Base-by-base conservation (phyloP, 2,329 filamentous ascomycete genomes). In the Macrophomina pseudophaseolina region DNA sequence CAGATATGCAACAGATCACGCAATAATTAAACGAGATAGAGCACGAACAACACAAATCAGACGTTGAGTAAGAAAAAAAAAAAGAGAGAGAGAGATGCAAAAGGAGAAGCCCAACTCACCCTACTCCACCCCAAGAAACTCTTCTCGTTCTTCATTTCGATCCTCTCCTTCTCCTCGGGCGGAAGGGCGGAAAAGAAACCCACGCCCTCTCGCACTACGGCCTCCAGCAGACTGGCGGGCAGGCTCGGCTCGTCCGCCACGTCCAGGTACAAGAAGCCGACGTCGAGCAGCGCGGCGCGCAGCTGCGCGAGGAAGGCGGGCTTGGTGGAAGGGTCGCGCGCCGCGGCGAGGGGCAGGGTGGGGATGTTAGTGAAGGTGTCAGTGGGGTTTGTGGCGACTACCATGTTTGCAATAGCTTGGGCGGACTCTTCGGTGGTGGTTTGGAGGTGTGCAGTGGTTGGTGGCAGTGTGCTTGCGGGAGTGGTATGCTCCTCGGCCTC, bases 181-280 rank as follows among this genome's bases (percentile, higher is more conserved):
- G 91, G 90, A 66, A 96, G 84, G n/a, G 3, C n/a, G 42, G 23
- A 40, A 72, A 97, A 97, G 78, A 97, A 95, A 0, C 80, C 82
- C 64, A 86, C 87, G 52, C 91, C 91, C 73, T 93, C 85, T 2
- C 80, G 73, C 64, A 92, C 88, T 32, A 94, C 91, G 68, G 85
- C 79, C 30, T 86, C 74, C 71, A 91, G 88, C 63, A 94, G 80
- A 46, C 85, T 81, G 16, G 89, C 85, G 5, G 90, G 83, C 60
- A 94, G 88, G 14, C 76, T 52, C 33, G 60, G 18, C 6, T 76
- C 76, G 28, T 90, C 91, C 2, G 91, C 89, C 74, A 96, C 93
- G 74, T 89, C 90, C 68, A 97, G 86, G 74, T 97, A 97, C 28
- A 96, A 78, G 74, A 97, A 97, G 1, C 93, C 93, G n/a, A 96